A percentile compares a stretch with the other conserved stretches of the same genome.
phyloP scores from a whole-genome alignment of 768 basidiomycete species.

The Lactarius hatsudake region DNA sequence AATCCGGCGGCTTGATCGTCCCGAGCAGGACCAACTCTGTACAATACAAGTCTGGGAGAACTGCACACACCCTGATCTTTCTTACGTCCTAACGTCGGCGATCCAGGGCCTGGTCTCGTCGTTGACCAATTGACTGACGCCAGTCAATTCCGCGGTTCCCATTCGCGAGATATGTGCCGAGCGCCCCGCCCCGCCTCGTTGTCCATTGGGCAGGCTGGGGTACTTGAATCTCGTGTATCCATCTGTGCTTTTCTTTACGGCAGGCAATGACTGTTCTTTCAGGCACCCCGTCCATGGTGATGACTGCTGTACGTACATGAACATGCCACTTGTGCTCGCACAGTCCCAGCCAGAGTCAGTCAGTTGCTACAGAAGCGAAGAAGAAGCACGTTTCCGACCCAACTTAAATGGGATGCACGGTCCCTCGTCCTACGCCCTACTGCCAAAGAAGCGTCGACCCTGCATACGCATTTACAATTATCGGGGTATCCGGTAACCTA shows the following conservation, averaged over 20 bases:
- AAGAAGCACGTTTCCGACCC: not conserved
- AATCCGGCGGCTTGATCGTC: conserved; percentile 2
- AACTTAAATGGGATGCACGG: not conserved
- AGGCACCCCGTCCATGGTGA: conserved; percentile 1
- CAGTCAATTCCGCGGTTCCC: not conserved
- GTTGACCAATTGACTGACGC: not conserved
- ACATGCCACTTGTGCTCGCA: too few species aligned
- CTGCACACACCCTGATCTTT: not conserved
- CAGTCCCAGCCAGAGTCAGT: too few species aligned
- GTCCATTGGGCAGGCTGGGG: not conserved
- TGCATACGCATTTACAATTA: not conserved
- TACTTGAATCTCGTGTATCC: conserved; percentile 8
- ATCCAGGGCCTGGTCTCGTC: not conserved
- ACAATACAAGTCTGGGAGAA: not conserved
- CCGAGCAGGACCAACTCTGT: not conserved
- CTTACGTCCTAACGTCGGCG: not conserved
- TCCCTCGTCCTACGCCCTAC: not conserved
- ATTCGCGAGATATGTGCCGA: not conserved
- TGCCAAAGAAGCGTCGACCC: not conserved
- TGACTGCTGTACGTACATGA: not conserved
- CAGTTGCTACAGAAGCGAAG: not conserved
- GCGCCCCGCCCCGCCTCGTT: conserved; percentile 5
- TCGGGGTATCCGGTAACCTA: not conserved
- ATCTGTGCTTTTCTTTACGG: conserved; percentile 13
- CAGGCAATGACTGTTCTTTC: not conserved